Conservation (phyloP, 768 basidiomycete genomes). For the Phallus indusiatus region DNA sequence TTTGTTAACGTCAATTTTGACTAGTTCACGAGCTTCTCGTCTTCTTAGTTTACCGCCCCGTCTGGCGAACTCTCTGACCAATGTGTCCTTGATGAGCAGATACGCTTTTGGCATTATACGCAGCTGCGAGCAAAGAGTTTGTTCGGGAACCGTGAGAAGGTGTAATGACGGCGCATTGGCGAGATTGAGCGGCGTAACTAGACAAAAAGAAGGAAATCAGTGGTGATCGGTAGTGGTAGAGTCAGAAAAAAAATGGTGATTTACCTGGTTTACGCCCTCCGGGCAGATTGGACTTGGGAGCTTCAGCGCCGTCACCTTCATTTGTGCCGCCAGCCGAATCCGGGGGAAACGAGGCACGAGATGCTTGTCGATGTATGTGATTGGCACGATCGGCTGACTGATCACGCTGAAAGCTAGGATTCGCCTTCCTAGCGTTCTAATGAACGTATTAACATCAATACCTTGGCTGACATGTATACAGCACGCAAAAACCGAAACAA, state of each 20-base stretch:
- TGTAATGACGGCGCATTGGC: conserved; percentile 86
- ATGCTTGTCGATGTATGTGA: not conserved
- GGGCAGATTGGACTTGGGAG: conserved; percentile 1
- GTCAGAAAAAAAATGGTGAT: not conserved
- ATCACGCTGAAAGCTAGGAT: conserved; percentile 6
- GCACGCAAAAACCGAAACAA: conserved; percentile 9
- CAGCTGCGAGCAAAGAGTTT: conserved; percentile 76
- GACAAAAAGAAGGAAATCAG: not conserved
- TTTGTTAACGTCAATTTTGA: conserved; percentile 92
- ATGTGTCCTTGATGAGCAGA: conserved; percentile 89
- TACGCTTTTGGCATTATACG: conserved; percentile 94
- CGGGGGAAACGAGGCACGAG: not conserved
- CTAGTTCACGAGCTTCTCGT: conserved; percentile 80
- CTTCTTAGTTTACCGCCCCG: conserved; percentile 81
- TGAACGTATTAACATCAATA: not conserved
- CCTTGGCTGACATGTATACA: not conserved
- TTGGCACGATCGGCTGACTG: conserved; percentile 2
- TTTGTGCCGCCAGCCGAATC: not conserved
- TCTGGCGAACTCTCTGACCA: conserved; percentile 87
- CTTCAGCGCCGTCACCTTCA: conserved; percentile 7
- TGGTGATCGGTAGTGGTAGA: not conserved
- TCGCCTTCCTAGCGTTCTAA: conserved; percentile 9
- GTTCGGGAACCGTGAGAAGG: conserved; percentile 81
- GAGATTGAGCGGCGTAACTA: conserved; percentile 70
- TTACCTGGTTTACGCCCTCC: conserved; percentile 2